Percentiles rank a stretch among this genome's conserved stretches.
phyloP scores from a whole-genome alignment of 148 eudicot genomes.

The Vaccinium corymbosum region DNA sequence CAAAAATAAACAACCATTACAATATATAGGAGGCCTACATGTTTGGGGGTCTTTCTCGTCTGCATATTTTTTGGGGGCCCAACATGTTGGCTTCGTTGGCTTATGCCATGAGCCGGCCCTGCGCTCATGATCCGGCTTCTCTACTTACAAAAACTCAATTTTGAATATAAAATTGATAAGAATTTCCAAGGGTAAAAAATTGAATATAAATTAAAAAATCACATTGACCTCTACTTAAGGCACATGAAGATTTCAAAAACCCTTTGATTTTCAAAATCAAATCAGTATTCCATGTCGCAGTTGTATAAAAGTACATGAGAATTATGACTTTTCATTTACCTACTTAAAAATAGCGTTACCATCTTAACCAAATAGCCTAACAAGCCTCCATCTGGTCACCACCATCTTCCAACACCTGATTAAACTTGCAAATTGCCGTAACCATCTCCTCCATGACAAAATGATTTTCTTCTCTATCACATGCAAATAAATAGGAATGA shows the following conservation, averaged over 20 bases:
- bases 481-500: neutral
- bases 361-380: neutral
- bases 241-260: neutral
- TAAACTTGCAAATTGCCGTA: neutral
- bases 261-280: neutral
- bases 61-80: no score
- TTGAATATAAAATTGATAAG: neutral
- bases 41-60: no score
- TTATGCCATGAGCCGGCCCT: no score
- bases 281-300: neutral
- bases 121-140: neutral
- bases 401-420: neutral
- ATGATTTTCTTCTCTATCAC: neutral
- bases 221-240: neutral
- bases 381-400: neutral
- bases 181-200: neutral
- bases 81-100: no score
- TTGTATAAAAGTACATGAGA: neutral
- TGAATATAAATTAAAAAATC: neutral
- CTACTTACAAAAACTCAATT: neutral
- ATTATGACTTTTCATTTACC: neutral
- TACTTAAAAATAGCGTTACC: neutral
- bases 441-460: neutral
- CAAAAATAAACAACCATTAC: no score
- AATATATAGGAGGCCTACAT: no score